phyloP scores from a whole-genome alignment of 2,329 filamentous ascomycete species.

The Furcasterigmium sp. region DNA sequence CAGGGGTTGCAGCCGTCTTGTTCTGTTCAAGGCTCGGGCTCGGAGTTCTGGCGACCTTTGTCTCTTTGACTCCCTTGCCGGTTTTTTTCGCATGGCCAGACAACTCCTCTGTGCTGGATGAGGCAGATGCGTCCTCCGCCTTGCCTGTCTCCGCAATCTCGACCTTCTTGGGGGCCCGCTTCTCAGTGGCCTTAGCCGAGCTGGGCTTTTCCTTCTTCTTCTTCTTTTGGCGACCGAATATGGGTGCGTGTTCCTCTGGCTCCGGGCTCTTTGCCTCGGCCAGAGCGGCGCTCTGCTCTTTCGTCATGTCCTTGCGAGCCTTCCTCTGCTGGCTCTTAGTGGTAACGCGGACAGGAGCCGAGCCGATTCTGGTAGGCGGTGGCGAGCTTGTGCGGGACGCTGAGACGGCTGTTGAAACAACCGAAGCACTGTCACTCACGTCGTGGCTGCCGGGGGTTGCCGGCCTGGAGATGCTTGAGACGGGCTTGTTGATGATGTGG shows the following conservation, averaged over 20 bases:
- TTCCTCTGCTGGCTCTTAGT: conserved; percentile 79
- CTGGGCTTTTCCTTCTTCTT: conserved; percentile 65
- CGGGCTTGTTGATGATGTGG: conserved; percentile 19
- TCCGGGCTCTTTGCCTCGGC: conserved; percentile 47
- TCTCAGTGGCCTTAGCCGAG: conserved; percentile 15
- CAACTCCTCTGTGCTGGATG: too few species aligned
- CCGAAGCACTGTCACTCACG: conserved; percentile 70
- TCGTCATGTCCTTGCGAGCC: conserved; percentile 62
- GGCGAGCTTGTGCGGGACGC: conserved; percentile 67
- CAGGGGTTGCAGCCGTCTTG: too few species aligned
- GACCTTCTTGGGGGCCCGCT: conserved; percentile 10
- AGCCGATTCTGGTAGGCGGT: conserved; percentile 56
- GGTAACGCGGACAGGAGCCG: conserved; percentile 61
- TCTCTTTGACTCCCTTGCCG: too few species aligned
- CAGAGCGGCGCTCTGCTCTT: conserved; percentile 55
- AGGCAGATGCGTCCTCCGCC: not conserved
- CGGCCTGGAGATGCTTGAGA: conserved; percentile 50
- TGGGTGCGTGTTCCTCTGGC: conserved; percentile 59
- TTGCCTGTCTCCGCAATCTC: conserved; percentile 2
- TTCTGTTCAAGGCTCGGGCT: too few species aligned
- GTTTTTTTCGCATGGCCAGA: too few species aligned
- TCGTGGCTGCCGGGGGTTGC: conserved; percentile 69
- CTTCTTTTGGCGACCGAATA: conserved; percentile 79
- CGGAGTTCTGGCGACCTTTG: too few species aligned
- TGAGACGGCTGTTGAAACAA: conserved; percentile 66